phyloP scores from a whole-genome alignment of 176 grass and related monocot genomes.

The Tillandsia leiboldiana region DNA sequence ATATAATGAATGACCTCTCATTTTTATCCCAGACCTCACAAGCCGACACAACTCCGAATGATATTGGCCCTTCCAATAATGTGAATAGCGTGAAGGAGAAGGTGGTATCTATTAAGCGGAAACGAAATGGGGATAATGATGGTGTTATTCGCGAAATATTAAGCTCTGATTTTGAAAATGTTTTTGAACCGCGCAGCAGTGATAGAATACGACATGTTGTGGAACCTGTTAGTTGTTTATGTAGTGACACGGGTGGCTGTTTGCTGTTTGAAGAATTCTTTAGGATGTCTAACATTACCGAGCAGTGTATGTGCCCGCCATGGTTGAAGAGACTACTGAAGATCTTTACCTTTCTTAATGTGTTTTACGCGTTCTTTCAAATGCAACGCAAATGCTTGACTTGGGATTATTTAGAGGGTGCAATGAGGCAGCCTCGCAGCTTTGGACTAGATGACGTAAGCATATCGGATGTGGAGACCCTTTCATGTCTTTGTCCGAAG shows the following conservation, averaged over 20 bases:
- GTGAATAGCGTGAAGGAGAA: constrained; percentile 1
- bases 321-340: constrained; percentile 43
- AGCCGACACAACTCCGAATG: constrained; percentile 24
- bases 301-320: constrained; percentile 28
- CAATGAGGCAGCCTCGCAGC: constrained; percentile 16
- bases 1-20: constrained; percentile 77
- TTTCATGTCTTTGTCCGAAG: constrained; percentile 38
- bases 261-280: constrained; percentile 30
- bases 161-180: constrained; percentile 18
- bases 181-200: constrained; percentile 18
- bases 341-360: constrained; percentile 33
- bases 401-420: constrained; percentile 32
- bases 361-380: constrained; percentile 37
- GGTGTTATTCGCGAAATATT: constrained; percentile 20
- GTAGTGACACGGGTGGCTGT: constrained; percentile 14
- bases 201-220: constrained; percentile 28
- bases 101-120: constrained; percentile 17
- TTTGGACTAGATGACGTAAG: constrained; percentile 27
- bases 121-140: constrained; percentile 26
- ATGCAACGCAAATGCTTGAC: constrained; percentile 26
- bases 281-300: background rate
- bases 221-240: constrained; percentile 32
- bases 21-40: constrained; percentile 33
- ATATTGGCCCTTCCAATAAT: constrained; percentile 6
- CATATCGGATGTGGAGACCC: constrained; percentile 30